Evolutionary conservation across 2,329 filamentous ascomycete genomes (phyloP), one percentile per base, ranked within the genome.

Genomic region (Biscogniauxia sp.): DNA sequence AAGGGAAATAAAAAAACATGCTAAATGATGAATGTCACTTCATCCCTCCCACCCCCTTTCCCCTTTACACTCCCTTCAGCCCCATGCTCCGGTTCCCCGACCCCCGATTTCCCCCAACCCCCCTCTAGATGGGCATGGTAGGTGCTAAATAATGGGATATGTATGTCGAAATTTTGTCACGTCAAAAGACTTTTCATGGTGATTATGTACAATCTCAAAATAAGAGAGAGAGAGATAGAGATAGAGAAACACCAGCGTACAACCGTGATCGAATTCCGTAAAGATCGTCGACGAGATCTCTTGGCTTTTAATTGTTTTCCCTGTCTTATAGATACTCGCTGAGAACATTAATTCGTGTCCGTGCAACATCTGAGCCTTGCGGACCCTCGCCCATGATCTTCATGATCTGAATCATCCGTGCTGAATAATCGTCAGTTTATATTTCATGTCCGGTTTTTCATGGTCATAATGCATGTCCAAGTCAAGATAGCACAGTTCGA

Each of bases 331-430:
- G 64, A 61, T 84, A 85, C 59, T 85, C 82, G 66, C 78, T 82
- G 64, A 89, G 68, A 17, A 88, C 84, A 61, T 82, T 78, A 20
- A 88, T 82, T 64, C 86, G 78, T 5, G 85, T 87, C 64, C 79
- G 76, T 3, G 86, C 85, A 17, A 88, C 83, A 23, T 86, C 81
- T 13, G 83, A 85, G 1, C 84, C 84, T 54, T 85, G 74, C 23
- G 82, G 79, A 8, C 81, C 79, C 37, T 82, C 80, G 23, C 80
- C 80, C 79, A 87, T 87, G 17, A 78, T 68, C 59, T 83, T 78
- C 83, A 88, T 83, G 55, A 88, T 88, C 57, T 87, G 79, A 26
- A 88, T 83, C 85, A 89, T 88, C 62, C 81, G 79, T 51, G 78
- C 84, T 87, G 13, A n/a, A 26, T 7, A 56, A 45, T 49, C 5